Conservation (phyloP, 371 early-diverging fungal species). For the Coemansia sp. region DNA sequence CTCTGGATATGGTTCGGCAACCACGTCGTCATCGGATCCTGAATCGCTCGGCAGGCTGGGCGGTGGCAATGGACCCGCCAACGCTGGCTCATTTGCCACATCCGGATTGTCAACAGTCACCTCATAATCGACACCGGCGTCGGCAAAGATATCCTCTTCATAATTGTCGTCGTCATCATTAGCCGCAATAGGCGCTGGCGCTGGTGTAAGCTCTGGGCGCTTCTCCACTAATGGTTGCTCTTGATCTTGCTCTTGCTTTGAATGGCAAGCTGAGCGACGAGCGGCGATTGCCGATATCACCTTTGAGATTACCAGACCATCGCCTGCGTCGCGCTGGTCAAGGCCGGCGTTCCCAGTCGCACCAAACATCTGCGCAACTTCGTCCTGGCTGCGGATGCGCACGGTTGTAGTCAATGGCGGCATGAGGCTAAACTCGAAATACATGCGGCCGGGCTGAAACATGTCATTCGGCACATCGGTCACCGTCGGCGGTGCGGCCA, state of each 20-base stretch:
- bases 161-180: neutral
- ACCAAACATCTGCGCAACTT: conserved; percentile 47
- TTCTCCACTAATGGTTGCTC: too few relatives aligned
- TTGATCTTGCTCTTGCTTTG: neutral
- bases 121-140: conserved; percentile 76
- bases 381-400: conserved; percentile 73
- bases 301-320: conserved; percentile 70
- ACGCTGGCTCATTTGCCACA: neutral
- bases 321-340: conserved; percentile 47
- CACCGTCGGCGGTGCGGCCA: conserved; percentile 13
- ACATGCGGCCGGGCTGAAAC: conserved; percentile 79
- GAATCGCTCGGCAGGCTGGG: neutral
- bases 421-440: conserved; percentile 64
- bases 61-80: neutral
- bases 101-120: conserved; percentile 26
- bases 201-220: too few relatives aligned
- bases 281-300: conserved; percentile 65
- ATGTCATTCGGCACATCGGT: conserved; percentile 62
- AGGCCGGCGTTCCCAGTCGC: neutral
- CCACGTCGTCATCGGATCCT: neutral
- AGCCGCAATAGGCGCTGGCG: neutral
- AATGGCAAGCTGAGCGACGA: conserved; percentile 24
- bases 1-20: conserved; percentile 17
- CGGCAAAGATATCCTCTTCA: conserved; percentile 86
- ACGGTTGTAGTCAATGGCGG: conserved; percentile 69